Conservation (phyloP, 1,284 basidiomycete species). For the Boletus hoseneyae region DNA sequence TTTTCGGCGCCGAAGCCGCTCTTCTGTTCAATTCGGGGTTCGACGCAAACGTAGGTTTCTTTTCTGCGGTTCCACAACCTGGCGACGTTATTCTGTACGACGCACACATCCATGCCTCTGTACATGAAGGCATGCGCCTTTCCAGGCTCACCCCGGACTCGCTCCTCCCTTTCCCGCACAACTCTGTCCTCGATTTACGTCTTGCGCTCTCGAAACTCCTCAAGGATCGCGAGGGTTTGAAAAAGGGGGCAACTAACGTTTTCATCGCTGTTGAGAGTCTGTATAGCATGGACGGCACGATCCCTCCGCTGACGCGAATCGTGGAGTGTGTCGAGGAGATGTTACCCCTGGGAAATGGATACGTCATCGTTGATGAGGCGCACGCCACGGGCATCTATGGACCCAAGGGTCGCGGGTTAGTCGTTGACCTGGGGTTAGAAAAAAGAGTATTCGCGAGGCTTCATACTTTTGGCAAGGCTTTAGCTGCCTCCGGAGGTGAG, state of each 20-base stretch:
- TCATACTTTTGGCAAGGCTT: constrained; percentile 69
- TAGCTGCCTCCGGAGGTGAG: constrained; percentile 78
- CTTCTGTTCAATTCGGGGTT: constrained; percentile 94
- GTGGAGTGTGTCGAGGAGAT: constrained; percentile 54
- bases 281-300: constrained; percentile 96
- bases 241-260: constrained; percentile 41
- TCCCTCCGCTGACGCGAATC: constrained; percentile 72
- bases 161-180: constrained; percentile 67
- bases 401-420: constrained; percentile 71
- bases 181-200: constrained; percentile 56
- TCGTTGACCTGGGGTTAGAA: constrained; percentile 62
- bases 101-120: constrained; percentile 87
- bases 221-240: constrained; percentile 36
- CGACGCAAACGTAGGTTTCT: constrained; percentile 91
- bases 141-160: constrained; percentile 49
- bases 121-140: constrained; percentile 84
- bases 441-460: constrained; percentile 60
- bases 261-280: constrained; percentile 87
- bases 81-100: constrained; percentile 84
- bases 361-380: constrained; percentile 86
- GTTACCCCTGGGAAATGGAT: constrained; percentile 59
- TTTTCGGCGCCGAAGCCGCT: constrained; percentile 66
- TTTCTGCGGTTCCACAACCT: constrained; percentile 76
- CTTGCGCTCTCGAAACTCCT: constrained; percentile 42
- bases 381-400: constrained; percentile 85